Conservation (phyloP, 805 yeast genomes). For the Pichia sporocuriosa region DNA sequence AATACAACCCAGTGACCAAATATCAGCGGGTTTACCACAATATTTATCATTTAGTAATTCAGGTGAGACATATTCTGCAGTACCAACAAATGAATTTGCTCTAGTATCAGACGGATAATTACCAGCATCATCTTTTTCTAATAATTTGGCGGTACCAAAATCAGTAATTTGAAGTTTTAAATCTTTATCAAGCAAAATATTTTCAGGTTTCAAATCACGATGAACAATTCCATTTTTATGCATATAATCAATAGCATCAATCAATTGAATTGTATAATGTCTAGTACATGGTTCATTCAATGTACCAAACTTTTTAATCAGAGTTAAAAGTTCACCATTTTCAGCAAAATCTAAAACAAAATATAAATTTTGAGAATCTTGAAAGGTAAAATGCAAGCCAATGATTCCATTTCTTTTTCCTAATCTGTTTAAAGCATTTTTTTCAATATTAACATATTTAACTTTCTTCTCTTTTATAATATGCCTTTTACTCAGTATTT, state of each 20-base stretch:
- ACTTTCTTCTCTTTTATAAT: constrained; percentile 77
- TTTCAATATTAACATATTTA: constrained; percentile 77
- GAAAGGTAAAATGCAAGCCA: constrained; percentile 70
- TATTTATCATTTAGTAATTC: constrained; percentile 69
- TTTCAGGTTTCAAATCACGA: constrained; percentile 80
- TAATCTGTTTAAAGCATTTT: constrained; percentile 67
- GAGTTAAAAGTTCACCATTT: constrained; percentile 65
- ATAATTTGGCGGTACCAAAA: constrained; percentile 75
- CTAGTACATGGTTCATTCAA: constrained; percentile 61
- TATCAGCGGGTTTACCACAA: constrained; percentile 53
- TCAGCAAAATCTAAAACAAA: constrained; percentile 75
- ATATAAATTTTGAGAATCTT: constrained; percentile 65
- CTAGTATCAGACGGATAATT: constrained; percentile 58
- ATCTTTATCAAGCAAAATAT: constrained; percentile 57
- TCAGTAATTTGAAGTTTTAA: constrained; percentile 67
- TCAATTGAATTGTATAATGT: constrained; percentile 65
- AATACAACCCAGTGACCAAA: constrained; percentile 59
- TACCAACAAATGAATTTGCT: constrained; percentile 80
- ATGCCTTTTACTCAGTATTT: constrained; percentile 69
- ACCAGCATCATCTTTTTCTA: constrained; percentile 48
- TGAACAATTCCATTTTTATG: constrained; percentile 73
- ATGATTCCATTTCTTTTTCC: constrained; percentile 52
- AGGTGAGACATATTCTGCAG: constrained; percentile 81
- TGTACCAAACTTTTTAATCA: constrained; percentile 64
- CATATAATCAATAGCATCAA: constrained; percentile 67